Evolutionary conservation across 2,329 filamentous ascomycete genomes (phyloP), one percentile per base, ranked within the genome.

Genomic region (Curvularia sp.): DNA sequence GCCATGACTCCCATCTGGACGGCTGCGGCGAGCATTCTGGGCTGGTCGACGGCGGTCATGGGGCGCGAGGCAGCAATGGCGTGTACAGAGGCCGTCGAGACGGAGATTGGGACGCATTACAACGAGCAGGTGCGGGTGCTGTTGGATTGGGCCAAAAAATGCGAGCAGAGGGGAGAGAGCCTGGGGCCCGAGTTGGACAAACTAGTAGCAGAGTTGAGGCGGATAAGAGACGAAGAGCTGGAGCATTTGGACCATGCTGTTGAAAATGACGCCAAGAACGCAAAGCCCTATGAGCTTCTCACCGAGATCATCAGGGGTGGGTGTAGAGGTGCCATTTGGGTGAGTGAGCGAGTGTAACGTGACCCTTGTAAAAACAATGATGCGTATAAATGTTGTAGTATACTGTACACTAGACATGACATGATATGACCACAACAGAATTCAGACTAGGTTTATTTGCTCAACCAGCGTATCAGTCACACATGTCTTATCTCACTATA

Each of bases 31-130:
- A 89, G 90, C 0, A 86, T 89, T 0, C 79, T 99, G 7, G 95
- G 95, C 18, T 97, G 95, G 93, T 85, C 86, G 4, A 99, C 95
- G 0, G 95, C 91, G 0, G 80, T 95, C 41, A 84, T 99, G 84
- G 93, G 95, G 0, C 86, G 92, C 48, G 93, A 98, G 79, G 93
- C 94, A 1, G 94, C 95, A 34, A 99, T 99, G 95, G 95, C 95
- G 12, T 99, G 95, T 76, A 98, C 95, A 0, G 95, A 99, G 79
- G 95, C 95, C 1, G 94, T 99, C 1, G 95, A 99, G 83, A 99
- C 94, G 6, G 95, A 98, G 81, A 99, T 99, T 63, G 95, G 95
- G 2, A 87, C 87, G 27, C 95, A 99, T 79, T 99, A 99, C 77
- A 98, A 98, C 75, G 87, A 88, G 64, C 95, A 99, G 80, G 92